Conservation (phyloP, 73 alveolate genomes). For the Uronychia setigera region DNA sequence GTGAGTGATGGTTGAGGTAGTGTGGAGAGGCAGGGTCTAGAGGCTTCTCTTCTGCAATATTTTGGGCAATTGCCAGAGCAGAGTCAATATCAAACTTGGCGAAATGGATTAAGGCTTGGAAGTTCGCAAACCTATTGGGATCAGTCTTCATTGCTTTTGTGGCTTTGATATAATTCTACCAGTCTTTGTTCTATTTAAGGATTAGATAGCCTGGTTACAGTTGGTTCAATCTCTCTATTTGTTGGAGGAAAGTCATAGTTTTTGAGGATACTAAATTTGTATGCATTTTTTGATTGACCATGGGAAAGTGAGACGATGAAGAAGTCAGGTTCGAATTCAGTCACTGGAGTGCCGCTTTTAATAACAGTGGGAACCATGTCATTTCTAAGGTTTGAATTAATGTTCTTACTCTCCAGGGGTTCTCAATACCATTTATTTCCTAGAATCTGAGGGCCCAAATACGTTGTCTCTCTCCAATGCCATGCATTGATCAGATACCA, state of each 20-base stretch:
- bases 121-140: conserved; percentile 83
- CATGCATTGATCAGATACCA: conserved; percentile 98
- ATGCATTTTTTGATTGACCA: conserved; percentile 90
- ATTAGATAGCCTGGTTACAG: conserved; percentile 34
- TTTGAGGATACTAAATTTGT: conserved; percentile 84
- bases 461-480: conserved; percentile 95
- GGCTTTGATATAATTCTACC: conserved; percentile 84
- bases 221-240: conserved; percentile 77
- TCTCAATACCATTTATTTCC: conserved; percentile 91
- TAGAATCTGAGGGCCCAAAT: conserved; percentile 86
- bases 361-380: conserved; percentile 95
- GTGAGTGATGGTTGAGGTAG: too few relatives aligned
- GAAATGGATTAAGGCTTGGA: conserved; percentile 86
- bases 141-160: conserved; percentile 75
- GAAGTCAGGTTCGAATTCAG: conserved; percentile 98
- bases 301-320: conserved; percentile 92
- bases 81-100: conserved; percentile 93
- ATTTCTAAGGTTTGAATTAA: conserved; percentile 39
- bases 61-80: conserved; percentile 79
- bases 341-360: conserved; percentile 93
- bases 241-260: conserved; percentile 95
- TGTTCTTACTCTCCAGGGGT: conserved; percentile 61
- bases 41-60: conserved; percentile 65
- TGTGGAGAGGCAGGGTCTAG: background rate
- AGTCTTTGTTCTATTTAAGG: conserved; percentile 44